phyloP scores from a whole-genome alignment of 306 rosid species.

The Urtica urens region DNA sequence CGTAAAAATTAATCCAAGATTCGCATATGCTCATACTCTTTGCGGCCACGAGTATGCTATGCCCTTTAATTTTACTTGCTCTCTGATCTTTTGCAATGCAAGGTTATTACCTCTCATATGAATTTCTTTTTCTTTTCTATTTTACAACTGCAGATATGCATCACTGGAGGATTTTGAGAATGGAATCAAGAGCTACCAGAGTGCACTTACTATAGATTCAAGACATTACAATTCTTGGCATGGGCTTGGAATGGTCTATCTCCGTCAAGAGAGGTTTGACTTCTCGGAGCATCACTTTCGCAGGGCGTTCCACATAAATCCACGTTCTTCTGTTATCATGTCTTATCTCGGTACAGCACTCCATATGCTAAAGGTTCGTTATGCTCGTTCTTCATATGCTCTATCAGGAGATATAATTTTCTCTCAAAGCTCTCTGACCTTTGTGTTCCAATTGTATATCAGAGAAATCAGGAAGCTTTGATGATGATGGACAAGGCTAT shows the following conservation, averaged over 20 bases:
- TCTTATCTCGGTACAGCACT: conserved; percentile 83
- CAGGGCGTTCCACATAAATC: conserved; percentile 73
- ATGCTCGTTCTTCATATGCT: conserved; percentile 15
- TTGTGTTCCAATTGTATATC: conserved; percentile 21
- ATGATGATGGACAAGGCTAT: conserved; percentile 86
- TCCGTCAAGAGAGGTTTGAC: conserved; percentile 86
- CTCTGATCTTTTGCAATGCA: not conserved
- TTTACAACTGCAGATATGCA: conserved; percentile 51
- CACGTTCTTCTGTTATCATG: conserved; percentile 81
- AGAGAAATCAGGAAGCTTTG: conserved; percentile 82
- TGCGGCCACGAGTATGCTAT: conserved; percentile 90
- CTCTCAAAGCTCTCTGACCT: conserved; percentile 13
- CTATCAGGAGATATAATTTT: conserved; percentile 14
- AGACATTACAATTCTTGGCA: conserved; percentile 94
- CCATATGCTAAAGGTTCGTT: conserved; percentile 69
- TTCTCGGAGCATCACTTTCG: conserved; percentile 90
- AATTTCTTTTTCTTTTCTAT: conserved; percentile 19
- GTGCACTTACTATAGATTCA: conserved; percentile 74
- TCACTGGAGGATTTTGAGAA: conserved; percentile 92
- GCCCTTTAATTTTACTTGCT: conserved; percentile 4
- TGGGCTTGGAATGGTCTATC: conserved; percentile 95
- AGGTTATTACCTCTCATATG: conserved; percentile 13
- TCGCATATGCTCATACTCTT: conserved; percentile 96
- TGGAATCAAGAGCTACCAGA: conserved; percentile 85
- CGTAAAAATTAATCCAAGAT: conserved; percentile 76